Conservation (phyloP, 2,329 filamentous ascomycete species). For the Claviceps purpurea region DNA sequence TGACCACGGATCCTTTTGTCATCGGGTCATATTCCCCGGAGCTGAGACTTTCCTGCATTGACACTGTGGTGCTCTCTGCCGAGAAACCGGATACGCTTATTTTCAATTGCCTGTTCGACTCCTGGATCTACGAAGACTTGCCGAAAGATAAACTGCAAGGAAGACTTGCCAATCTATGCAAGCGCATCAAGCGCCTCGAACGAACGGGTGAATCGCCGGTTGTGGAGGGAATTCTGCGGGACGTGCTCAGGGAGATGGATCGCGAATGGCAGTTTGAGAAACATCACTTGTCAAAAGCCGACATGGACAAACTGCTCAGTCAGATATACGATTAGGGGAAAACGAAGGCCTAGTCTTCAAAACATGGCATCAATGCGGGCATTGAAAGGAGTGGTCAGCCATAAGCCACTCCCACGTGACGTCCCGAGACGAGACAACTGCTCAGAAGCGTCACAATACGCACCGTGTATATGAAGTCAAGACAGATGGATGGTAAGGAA, state of each 20-base stretch:
- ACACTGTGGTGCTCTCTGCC: slow-evolving; percentile 19
- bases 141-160: slow-evolving; percentile 17
- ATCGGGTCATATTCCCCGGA: slow-evolving; percentile 21
- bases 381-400: too few relatives aligned
- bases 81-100: slow-evolving; percentile 16
- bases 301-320: too few relatives aligned
- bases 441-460: too few relatives aligned
- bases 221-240: slow-evolving; percentile 13
- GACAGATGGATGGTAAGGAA: too few relatives aligned
- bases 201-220: slow-evolving; percentile 17
- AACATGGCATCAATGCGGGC: too few relatives aligned
- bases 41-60: slow-evolving; percentile 22
- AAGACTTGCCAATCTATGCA: slow-evolving; percentile 13
- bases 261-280: slow-evolving; percentile 7
- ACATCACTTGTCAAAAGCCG: neutral
- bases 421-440: too few relatives aligned
- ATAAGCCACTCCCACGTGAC: too few relatives aligned
- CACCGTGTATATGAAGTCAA: too few relatives aligned
- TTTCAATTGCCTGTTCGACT: slow-evolving; percentile 18
- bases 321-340: too few relatives aligned
- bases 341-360: too few relatives aligned
- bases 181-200: slow-evolving; percentile 16
- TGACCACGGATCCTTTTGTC: slow-evolving; percentile 14
- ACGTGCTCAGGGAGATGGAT: slow-evolving; percentile 4
- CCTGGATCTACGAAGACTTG: slow-evolving; percentile 15